Base-by-base conservation (phyloP, 768 basidiomycete genomes). In the Hirschioporus abietinus region DNA sequence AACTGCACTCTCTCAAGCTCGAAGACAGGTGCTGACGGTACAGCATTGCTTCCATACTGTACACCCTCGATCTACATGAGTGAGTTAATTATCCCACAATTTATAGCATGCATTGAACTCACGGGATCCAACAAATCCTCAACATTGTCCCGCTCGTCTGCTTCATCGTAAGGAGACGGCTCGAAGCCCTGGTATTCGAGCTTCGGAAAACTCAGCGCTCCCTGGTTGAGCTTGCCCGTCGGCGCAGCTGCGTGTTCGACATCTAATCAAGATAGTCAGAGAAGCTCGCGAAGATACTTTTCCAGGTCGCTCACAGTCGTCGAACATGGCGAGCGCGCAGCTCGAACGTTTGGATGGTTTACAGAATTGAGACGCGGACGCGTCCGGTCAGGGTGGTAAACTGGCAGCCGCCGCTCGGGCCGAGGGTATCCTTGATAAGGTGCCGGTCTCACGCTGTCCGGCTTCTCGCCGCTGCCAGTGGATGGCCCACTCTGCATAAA, bases 161-260 rank as follows among this genome's bases (percentile, higher is more conserved):
- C 81, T 66, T 76, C 75, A 58, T 83, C 84, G 66, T 83, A 82
- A 1, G 88, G 84, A 23, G 87, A 88, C 24, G 85, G 86, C 76
- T 98, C 95, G 72, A 95, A 98, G 10, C 95, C 95, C 73, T 96
- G 91, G 71, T 91, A 95, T 65, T 90, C 86, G 25, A 95, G 77
- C 30, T 84, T 81, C 3, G 88, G 87, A 25, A 86, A 73, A 0
- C 83, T 75, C 64, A 76, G 78, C 27, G 76, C 70, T 58, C 74
- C 71, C 63, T 77, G 75, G 64, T 52, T 74, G 42, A 75, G 73
- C 30, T 78, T 76, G 18, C 77, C 75, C 6, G 82, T 75, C 23
- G 88, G 83, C 4, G 82, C 81, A 35, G 84, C 80, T 23, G 93
- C 81, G 74, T 96, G 95, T 75, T 97, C 93, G 71, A 97, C 93